phyloP scores from a whole-genome alignment of 176 grass and related monocot genomes.

The Eleusine coracana region DNA sequence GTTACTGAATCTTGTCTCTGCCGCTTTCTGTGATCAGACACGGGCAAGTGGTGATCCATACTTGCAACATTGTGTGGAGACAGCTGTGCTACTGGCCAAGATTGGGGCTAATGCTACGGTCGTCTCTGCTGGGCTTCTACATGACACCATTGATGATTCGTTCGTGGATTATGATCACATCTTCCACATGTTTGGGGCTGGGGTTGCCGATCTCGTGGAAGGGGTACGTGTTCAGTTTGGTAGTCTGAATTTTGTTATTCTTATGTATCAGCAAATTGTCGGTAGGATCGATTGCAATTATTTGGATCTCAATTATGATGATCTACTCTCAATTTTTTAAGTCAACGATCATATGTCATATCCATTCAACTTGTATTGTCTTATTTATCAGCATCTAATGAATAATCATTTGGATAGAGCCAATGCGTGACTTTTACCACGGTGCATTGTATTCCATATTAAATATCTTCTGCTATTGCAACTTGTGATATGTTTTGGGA shows the following conservation, averaged over 20 bases:
- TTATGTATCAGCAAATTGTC: slow-evolving; percentile 12
- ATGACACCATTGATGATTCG: slow-evolving; percentile 88
- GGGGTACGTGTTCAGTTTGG: slow-evolving; percentile 62
- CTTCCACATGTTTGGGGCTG: slow-evolving; percentile 66
- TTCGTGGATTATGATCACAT: slow-evolving; percentile 67
- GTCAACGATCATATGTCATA: background rate
- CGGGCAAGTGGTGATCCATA: slow-evolving; percentile 75
- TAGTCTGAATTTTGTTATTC: slow-evolving; percentile 6
- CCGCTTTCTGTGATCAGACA: slow-evolving; percentile 44
- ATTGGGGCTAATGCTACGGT: slow-evolving; percentile 67
- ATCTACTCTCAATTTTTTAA: background rate
- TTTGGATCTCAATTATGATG: slow-evolving; percentile 23
- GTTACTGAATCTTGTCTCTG: slow-evolving; percentile 28
- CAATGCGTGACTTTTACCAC: slow-evolving; percentile 20
- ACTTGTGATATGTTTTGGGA: background rate
- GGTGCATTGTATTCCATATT: background rate
- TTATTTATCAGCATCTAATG: background rate
- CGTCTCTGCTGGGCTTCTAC: slow-evolving; percentile 78
- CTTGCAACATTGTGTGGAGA: slow-evolving; percentile 84
- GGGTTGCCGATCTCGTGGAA: slow-evolving; percentile 76
- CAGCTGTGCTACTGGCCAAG: slow-evolving; percentile 70
- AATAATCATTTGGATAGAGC: slow-evolving; percentile 25
- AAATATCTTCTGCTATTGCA: background rate
- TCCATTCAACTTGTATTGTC: background rate
- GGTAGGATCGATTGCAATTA: slow-evolving; percentile 19